Evolutionary conservation across 257 asterid species (phyloP).

Genomic region (Solanum infundibuliforme): DNA sequence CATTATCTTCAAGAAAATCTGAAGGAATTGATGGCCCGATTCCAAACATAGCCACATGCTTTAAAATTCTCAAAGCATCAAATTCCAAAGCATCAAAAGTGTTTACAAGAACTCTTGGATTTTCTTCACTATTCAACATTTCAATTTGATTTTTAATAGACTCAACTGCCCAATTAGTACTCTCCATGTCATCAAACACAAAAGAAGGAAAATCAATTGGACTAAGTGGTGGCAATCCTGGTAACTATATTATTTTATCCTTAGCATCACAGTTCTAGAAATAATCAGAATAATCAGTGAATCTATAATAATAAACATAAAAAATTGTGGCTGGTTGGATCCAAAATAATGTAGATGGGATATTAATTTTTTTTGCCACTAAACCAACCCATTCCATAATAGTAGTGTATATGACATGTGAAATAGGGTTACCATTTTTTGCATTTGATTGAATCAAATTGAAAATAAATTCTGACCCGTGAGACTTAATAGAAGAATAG

Average conservation of each 20-base stretch:
- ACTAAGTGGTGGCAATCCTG: neutral
- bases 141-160: neutral
- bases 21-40: conserved; percentile 10
- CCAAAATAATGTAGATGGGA: no score
- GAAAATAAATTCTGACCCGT: neutral
- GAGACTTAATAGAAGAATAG: neutral
- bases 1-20: neutral
- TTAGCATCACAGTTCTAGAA: neutral
- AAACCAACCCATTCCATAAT: no score
- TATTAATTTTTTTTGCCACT: no score
- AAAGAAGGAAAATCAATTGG: neutral
- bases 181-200: neutral
- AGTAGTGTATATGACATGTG: neutral
- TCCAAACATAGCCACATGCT: neutral
- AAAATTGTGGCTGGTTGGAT: conserved; percentile 1
- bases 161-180: neutral
- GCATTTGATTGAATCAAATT: neutral
- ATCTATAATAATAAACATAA: conserved; percentile 1
- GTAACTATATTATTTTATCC: neutral
- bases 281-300: neutral
- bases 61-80: neutral
- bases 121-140: neutral
- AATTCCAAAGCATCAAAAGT: conserved; percentile 6
- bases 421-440: neutral
- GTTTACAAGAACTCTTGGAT: neutral